Evolutionary conservation across 78 protist genomes (phyloP).

Genomic region (Chrysochromulina parva): DNA sequence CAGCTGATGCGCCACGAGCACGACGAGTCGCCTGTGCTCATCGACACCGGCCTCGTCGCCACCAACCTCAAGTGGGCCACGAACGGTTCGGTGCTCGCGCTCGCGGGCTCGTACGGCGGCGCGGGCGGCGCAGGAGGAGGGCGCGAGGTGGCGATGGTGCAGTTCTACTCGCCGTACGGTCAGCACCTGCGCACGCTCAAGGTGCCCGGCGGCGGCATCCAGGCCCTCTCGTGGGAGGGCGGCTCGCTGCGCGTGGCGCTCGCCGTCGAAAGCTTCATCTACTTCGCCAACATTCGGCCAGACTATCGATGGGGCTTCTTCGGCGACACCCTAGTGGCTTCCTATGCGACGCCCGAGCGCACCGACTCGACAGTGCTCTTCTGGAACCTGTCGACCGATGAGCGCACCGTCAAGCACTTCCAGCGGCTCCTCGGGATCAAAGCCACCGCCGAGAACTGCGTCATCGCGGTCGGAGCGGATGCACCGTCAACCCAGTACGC

Average conservation of each 20-base stretch:
- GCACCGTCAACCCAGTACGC: neutral
- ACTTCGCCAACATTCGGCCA: constrained; percentile 79
- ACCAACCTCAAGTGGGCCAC: constrained; percentile 62
- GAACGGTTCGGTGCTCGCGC: constrained; percentile 73
- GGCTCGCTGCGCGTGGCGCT: constrained; percentile 72
- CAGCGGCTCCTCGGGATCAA: constrained; percentile 43
- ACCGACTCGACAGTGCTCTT: constrained; percentile 65
- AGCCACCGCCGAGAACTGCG: constrained; percentile 42
- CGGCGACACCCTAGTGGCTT: constrained; percentile 65
- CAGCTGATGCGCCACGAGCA: constrained; percentile 65
- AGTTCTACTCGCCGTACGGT: constrained; percentile 76
- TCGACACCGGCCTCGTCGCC: constrained; percentile 71
- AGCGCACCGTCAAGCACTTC: constrained; percentile 52
- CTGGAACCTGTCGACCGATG: constrained; percentile 63
- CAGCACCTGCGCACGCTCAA: constrained; percentile 50
- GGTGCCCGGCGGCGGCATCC: constrained; percentile 59
- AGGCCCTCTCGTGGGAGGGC: constrained; percentile 73
- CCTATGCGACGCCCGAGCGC: constrained; percentile 65
- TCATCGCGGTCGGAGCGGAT: constrained; percentile 27
- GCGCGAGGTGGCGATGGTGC: constrained; percentile 13
- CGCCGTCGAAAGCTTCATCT: constrained; percentile 79
- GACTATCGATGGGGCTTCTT: constrained; percentile 73
- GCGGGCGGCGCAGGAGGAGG: neutral
- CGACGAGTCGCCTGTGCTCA: constrained; percentile 49
- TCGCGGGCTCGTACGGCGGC: constrained; percentile 43